Percentiles rank a stretch among this genome's conserved stretches.
phyloP scores from a whole-genome alignment of 495 filamentous ascomycete species.

The Glonium stellatum region DNA sequence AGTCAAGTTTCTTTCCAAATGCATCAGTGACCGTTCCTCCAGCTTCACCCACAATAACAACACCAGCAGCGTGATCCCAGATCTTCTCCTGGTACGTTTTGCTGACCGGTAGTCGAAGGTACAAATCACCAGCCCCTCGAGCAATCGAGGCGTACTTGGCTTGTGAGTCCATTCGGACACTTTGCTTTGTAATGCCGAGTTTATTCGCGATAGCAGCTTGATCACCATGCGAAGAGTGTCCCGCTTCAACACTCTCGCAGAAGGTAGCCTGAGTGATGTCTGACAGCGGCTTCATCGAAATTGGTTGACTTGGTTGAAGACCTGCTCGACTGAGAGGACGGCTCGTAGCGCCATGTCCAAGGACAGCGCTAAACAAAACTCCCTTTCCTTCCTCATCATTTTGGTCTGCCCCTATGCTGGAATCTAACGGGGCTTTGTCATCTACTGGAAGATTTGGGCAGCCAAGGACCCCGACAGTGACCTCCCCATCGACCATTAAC shows the following conservation, averaged over 20 bases:
- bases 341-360: conserved; percentile 68
- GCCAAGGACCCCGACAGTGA: conserved; percentile 87
- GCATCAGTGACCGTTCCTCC: conserved; percentile 88
- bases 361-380: conserved; percentile 74
- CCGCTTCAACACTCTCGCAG: conserved; percentile 91
- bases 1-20: conserved; percentile 72
- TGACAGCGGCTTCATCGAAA: conserved; percentile 68
- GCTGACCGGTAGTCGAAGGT: conserved; percentile 76
- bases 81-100: conserved; percentile 97
- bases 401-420: conserved; percentile 60
- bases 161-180: conserved; percentile 92
- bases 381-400: conserved; percentile 62
- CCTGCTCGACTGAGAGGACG: conserved; percentile 57
- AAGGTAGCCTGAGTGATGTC: conserved; percentile 75
- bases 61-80: conserved; percentile 98
- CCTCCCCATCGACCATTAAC: conserved; percentile 86
- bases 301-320: conserved; percentile 54
- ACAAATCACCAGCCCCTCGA: conserved; percentile 90
- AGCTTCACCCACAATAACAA: conserved; percentile 88
- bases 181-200: conserved; percentile 75
- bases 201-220: conserved; percentile 75
- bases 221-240: conserved; percentile 81
- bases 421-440: conserved; percentile 58
- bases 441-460: conserved; percentile 91
- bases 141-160: conserved; percentile 96